Evolutionary conservation across 495 filamentous ascomycete genomes (phyloP).

Genomic region (Pseudomonodictys pantanalensis): DNA sequence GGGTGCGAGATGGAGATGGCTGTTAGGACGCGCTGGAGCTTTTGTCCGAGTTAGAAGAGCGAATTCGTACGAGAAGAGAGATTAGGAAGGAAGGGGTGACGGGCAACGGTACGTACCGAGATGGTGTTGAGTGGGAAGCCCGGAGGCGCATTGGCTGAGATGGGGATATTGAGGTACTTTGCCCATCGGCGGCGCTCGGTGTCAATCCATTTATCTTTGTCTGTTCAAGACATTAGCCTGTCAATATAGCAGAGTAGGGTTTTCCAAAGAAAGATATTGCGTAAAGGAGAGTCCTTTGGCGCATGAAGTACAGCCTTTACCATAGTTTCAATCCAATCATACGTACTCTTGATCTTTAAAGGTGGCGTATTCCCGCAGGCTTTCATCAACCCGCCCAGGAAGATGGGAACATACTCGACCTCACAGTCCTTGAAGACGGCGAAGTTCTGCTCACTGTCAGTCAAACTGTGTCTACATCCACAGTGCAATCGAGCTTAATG

Average conservation of each 20-base stretch:
- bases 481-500: too few species aligned
- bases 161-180: slow-evolving; percentile 57
- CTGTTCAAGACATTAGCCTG: slow-evolving; percentile 38
- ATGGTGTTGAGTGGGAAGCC: slow-evolving; percentile 61
- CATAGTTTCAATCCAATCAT: too few species aligned
- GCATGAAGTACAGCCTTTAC: too few species aligned
- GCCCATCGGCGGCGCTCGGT: slow-evolving; percentile 63
- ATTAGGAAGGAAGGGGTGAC: slow-evolving; percentile 41
- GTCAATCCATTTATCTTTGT: slow-evolving; percentile 66
- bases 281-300: too few species aligned
- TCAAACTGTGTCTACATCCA: too few species aligned
- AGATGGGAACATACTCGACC: slow-evolving; percentile 63
- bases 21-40: slow-evolving; percentile 41
- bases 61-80: slow-evolving; percentile 15
- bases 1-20: slow-evolving; percentile 41
- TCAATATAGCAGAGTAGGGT: not conserved
- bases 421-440: slow-evolving; percentile 58
- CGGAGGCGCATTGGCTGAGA: slow-evolving; percentile 48
- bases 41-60: slow-evolving; percentile 6
- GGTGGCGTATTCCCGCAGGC: slow-evolving; percentile 62
- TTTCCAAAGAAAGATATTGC: not conserved
- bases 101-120: slow-evolving; percentile 42
- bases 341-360: slow-evolving; percentile 64
- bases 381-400: slow-evolving; percentile 68
- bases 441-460: slow-evolving; percentile 51